A percentile compares a stretch with the other conserved stretches of the same genome.
Evolutionary conservation across 139 green algal species (phyloP).

Genomic region (Picochlorum sp.): DNA sequence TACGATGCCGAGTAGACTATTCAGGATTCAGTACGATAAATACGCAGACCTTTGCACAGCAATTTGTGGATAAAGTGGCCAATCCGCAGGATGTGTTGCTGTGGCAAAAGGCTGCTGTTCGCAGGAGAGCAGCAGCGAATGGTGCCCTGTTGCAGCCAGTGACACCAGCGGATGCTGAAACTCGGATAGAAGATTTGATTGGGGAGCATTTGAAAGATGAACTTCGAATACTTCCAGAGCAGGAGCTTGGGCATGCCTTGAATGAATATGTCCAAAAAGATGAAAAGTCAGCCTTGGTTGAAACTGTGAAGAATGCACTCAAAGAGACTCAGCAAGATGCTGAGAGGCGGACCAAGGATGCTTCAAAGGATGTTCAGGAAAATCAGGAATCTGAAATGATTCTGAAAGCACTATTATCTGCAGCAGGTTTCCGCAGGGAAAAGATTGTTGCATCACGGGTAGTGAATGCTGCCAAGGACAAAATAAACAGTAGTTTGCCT

Average conservation of each 20-base stretch:
- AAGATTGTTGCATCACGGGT: not conserved
- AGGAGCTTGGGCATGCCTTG: conserved; percentile 54
- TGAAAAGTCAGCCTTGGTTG: conserved; percentile 53
- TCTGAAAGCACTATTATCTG: not conserved
- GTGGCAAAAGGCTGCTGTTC: conserved; percentile 65
- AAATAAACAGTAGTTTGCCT: not conserved
- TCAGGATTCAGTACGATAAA: conserved; percentile 94
- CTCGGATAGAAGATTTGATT: conserved; percentile 66
- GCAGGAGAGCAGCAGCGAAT: conserved; percentile 4
- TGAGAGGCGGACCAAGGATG: conserved; percentile 1
- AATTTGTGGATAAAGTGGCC: conserved; percentile 91
- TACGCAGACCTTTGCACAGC: conserved; percentile 85
- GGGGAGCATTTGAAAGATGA: conserved; percentile 50
- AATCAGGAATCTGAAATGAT: not conserved
- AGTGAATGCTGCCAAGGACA: not conserved
- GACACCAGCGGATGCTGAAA: conserved; percentile 59
- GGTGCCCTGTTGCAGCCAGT: not conserved
- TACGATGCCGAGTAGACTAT: conserved; percentile 86
- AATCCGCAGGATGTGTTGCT: conserved; percentile 94
- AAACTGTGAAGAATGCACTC: conserved; percentile 26
- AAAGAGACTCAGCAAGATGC: conserved; percentile 20
- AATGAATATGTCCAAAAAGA: conserved; percentile 90
- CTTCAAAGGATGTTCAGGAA: conserved; percentile 8
- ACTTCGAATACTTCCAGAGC: conserved; percentile 61
- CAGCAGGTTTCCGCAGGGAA: not conserved